phyloP scores from a whole-genome alignment of 192 early-diverging fungal genomes.

The Backusella westeae region DNA sequence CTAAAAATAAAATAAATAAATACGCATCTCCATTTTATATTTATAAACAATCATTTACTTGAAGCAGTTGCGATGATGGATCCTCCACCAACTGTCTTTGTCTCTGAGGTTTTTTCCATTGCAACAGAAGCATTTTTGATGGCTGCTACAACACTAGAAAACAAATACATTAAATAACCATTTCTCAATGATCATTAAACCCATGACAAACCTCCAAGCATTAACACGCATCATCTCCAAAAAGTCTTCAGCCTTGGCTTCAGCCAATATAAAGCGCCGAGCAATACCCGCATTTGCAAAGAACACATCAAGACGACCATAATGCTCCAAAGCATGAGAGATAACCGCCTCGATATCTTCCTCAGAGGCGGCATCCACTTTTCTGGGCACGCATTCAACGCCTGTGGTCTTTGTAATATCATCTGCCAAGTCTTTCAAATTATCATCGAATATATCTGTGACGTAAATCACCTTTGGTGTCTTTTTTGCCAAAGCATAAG shows the following conservation, averaged over 20 bases:
- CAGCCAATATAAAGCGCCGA: constrained; percentile 14
- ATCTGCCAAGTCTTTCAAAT: constrained; percentile 35
- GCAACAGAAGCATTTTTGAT: constrained; percentile 41
- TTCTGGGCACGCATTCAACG: constrained; percentile 29
- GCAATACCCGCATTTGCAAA: constrained; percentile 53
- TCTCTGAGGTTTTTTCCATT: constrained; percentile 28
- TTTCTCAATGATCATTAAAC: neutral
- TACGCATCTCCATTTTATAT: neutral
- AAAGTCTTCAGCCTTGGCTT: constrained; percentile 21
- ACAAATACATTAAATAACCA: neutral
- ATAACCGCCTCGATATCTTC: constrained; percentile 37
- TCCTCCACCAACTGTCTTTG: constrained; percentile 34
- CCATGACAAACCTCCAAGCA: constrained; percentile 11
- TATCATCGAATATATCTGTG: constrained; percentile 33
- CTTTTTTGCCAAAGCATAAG: constrained; percentile 23
- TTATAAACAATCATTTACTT: constrained; percentile 9
- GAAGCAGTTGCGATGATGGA: constrained; percentile 52
- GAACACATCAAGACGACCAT: constrained; percentile 51
- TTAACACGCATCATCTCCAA: constrained; percentile 38
- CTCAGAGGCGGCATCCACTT: constrained; percentile 45
- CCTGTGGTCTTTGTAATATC: constrained; percentile 26
- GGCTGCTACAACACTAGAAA: constrained; percentile 43
- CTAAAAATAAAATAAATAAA: constrained; percentile 11
- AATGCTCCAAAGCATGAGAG: constrained; percentile 37
- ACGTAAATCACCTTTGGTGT: constrained; percentile 39